Evolutionary conservation across 805 yeast species (phyloP).

Genomic region (Cyberlindnera veronae): DNA sequence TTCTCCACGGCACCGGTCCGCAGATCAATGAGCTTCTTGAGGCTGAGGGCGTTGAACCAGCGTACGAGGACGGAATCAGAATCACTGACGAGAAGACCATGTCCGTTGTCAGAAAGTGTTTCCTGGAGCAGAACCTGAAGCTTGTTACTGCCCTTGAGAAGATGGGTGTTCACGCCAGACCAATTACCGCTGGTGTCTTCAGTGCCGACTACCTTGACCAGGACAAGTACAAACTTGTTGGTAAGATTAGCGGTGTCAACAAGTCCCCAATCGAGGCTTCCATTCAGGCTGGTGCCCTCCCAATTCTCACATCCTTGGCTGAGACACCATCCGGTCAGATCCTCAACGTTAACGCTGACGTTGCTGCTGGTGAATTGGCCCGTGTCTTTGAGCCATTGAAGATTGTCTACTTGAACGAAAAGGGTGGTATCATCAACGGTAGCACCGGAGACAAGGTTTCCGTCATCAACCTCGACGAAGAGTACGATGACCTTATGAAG

Average conservation of each 20-base stretch:
- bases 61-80: conserved; percentile 93
- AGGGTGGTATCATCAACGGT: conserved; percentile 96
- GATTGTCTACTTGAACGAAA: conserved; percentile 93
- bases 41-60: conserved; percentile 92
- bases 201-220: conserved; percentile 88
- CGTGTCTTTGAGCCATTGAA: conserved; percentile 95
- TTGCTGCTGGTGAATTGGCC: conserved; percentile 97
- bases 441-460: conserved; percentile 86
- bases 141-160: conserved; percentile 93
- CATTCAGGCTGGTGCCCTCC: conserved; percentile 93
- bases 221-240: conserved; percentile 89
- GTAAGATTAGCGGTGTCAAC: conserved; percentile 81
- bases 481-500: conserved; percentile 84
- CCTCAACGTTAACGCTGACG: conserved; percentile 96
- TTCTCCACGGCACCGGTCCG: conserved; percentile 98
- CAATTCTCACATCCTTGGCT: conserved; percentile 93
- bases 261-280: conserved; percentile 91
- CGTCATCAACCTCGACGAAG: conserved; percentile 92
- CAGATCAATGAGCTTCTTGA: conserved; percentile 94
- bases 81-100: conserved; percentile 92
- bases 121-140: conserved; percentile 91
- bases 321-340: conserved; percentile 97
- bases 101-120: conserved; percentile 94
- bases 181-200: conserved; percentile 97
- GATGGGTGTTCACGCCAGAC: conserved; percentile 97